These are phyloP conservation scores for Aspergillus sp. DNA, from an alignment of 2,329 filamentous ascomycete species.

Conservation along the genomic window DNA sequence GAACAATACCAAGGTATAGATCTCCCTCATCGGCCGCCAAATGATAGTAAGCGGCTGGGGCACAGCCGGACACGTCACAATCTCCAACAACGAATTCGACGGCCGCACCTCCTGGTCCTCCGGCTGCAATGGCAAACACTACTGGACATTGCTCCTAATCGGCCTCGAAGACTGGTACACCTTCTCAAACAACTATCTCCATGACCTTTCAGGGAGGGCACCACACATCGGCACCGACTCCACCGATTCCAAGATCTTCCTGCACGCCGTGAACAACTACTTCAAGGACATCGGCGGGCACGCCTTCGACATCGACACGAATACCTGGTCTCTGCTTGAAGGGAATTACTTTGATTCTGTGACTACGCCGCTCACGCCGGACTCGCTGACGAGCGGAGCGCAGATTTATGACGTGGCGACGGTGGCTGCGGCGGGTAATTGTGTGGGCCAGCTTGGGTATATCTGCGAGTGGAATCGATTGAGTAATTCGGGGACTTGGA, in stretches of 20 bases:
- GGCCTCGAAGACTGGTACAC: conserved; percentile 58
- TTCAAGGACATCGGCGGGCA: conserved; percentile 57
- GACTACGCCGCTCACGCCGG: too few species aligned
- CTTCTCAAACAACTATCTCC: conserved; percentile 61
- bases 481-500: too few species aligned
- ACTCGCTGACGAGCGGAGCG: too few species aligned
- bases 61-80: conserved; percentile 56
- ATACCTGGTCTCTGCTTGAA: too few species aligned
- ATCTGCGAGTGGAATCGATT: too few species aligned
- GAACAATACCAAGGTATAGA: too few species aligned
- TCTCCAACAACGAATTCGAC: conserved; percentile 62
- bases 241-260: conserved; percentile 40
- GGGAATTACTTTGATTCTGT: too few species aligned
- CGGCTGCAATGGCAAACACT: conserved; percentile 59
- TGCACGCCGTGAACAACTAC: conserved; percentile 63
- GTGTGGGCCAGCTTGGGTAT: too few species aligned
- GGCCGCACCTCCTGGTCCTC: conserved; percentile 56
- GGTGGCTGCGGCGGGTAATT: too few species aligned
- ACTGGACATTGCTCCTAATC: conserved; percentile 60
- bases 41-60: conserved; percentile 59
- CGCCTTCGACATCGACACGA: conserved; percentile 52
- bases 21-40: conserved; percentile 59
- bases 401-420: too few species aligned
- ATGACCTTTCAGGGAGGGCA: conserved; percentile 57
- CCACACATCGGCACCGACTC: conserved; percentile 56